Evolutionary conservation across 2,329 filamentous ascomycete genomes (phyloP).

Genomic region (Phyllosticta capitalensis): DNA sequence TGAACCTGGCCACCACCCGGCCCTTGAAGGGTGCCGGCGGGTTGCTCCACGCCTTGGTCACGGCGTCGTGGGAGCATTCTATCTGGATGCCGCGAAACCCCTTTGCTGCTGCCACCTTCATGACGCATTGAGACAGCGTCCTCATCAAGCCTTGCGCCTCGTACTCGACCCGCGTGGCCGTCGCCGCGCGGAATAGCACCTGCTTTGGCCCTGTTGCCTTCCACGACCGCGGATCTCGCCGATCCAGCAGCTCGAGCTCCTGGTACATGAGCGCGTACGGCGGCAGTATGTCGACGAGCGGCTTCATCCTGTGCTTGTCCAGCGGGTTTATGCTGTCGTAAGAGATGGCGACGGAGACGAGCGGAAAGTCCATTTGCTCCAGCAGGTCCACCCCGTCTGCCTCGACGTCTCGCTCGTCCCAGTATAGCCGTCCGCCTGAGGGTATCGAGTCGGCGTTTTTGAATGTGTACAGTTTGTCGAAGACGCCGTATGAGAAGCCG

Average conservation of each 20-base stretch:
- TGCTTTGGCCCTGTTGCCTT: constrained; percentile 19
- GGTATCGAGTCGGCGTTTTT: constrained; percentile 22
- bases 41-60: constrained; percentile 22
- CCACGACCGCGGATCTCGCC: constrained; percentile 20
- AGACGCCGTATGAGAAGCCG: constrained; percentile 29
- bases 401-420: constrained; percentile 19
- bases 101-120: constrained; percentile 24
- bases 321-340: constrained; percentile 24
- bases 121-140: constrained; percentile 26
- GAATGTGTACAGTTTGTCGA: constrained; percentile 31
- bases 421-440: constrained; percentile 20
- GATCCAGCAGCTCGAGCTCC: constrained; percentile 16
- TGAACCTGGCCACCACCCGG: constrained; percentile 17
- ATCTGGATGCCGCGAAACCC: constrained; percentile 30
- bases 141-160: constrained; percentile 26
- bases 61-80: constrained; percentile 23
- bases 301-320: constrained; percentile 18
- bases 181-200: constrained; percentile 29
- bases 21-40: constrained; percentile 20
- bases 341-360: constrained; percentile 28
- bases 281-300: constrained; percentile 18
- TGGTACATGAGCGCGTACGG: constrained; percentile 19
- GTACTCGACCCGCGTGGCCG: constrained; percentile 27
- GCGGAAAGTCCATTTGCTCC: constrained; percentile 31
- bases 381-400: constrained; percentile 15